phyloP scores from a whole-genome alignment of 768 basidiomycete genomes.

The Calocera viscosa region DNA sequence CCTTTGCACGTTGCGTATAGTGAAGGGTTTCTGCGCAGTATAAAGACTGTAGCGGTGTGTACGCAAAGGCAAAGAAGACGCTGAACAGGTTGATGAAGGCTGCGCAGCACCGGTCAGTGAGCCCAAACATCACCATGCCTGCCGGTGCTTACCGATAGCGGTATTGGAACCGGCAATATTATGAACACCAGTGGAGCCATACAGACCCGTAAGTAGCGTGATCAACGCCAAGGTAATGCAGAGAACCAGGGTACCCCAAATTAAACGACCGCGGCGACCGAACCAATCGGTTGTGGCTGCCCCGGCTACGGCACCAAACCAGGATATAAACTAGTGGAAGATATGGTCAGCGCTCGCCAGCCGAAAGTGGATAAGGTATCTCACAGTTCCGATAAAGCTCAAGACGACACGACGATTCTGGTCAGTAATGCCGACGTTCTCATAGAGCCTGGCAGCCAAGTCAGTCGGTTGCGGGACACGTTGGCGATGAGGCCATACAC shows the following conservation, averaged over 20 bases:
- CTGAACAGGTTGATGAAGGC: slow-evolving; percentile 24
- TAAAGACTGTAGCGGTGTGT: slow-evolving; percentile 47
- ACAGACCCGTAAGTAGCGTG: not conserved
- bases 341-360: not conserved
- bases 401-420: slow-evolving; percentile 2
- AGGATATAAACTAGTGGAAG: not conserved
- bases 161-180: not conserved
- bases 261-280: not conserved
- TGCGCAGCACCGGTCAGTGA: not conserved
- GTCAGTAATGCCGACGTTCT: slow-evolving; percentile 1
- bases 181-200: not conserved
- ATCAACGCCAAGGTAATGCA: not conserved
- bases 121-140: not conserved
- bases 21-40: slow-evolving; percentile 46
- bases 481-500: not conserved
- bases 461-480: not conserved
- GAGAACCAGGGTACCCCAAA: not conserved
- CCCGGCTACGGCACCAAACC: not conserved
- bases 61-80: slow-evolving; percentile 37
- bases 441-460: not conserved
- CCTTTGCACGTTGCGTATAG: slow-evolving; percentile 48
- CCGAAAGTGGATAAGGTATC: not conserved
- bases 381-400: not conserved
- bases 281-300: slow-evolving; percentile 2
- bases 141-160: not conserved